These are phyloP conservation scores for Oxyria digyna DNA, from an alignment of 148 eudicot species.

Conservation along the genomic window DNA sequence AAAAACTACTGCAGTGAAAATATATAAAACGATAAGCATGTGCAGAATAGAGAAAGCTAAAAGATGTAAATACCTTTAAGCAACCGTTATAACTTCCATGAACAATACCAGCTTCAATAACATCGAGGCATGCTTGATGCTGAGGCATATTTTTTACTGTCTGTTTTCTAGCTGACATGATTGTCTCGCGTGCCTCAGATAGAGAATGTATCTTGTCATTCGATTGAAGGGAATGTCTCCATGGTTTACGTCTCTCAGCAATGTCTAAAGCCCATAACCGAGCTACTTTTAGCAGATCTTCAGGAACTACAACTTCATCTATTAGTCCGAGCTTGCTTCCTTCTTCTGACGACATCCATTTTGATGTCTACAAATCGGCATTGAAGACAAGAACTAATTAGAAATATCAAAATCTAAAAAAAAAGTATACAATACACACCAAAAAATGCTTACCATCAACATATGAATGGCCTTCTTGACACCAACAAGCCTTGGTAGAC, in stretches of 20 bases:
- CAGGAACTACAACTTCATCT: constrained; percentile 64
- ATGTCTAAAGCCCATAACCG: constrained; percentile 82
- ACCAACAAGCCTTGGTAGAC: constrained; percentile 92
- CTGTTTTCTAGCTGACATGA: constrained; percentile 53
- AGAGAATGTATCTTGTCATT: constrained; percentile 67
- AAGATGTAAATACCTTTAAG: constrained; percentile 44
- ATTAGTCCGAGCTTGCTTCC: constrained; percentile 71
- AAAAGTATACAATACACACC: too few relatives aligned
- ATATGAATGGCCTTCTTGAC: constrained; percentile 63
- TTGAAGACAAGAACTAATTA: not conserved
- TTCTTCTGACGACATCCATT: constrained; percentile 63
- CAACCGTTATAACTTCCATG: constrained; percentile 78
- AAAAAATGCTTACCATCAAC: constrained; percentile 50
- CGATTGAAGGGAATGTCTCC: constrained; percentile 69
- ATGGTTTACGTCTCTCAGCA: constrained; percentile 58
- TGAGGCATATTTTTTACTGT: constrained; percentile 76
- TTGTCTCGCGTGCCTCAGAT: constrained; percentile 43
- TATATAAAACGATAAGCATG: too few relatives aligned
- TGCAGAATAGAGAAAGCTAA: too few relatives aligned
- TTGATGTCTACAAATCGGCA: constrained; percentile 41
- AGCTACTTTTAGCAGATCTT: constrained; percentile 58
- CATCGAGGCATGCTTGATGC: constrained; percentile 79
- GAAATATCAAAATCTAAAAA: too few relatives aligned
- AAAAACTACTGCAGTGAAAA: not conserved
- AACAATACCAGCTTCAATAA: constrained; percentile 65